Base-by-base conservation (phyloP, 257 asterid genomes). In the Gynochthodes officinalis region DNA sequence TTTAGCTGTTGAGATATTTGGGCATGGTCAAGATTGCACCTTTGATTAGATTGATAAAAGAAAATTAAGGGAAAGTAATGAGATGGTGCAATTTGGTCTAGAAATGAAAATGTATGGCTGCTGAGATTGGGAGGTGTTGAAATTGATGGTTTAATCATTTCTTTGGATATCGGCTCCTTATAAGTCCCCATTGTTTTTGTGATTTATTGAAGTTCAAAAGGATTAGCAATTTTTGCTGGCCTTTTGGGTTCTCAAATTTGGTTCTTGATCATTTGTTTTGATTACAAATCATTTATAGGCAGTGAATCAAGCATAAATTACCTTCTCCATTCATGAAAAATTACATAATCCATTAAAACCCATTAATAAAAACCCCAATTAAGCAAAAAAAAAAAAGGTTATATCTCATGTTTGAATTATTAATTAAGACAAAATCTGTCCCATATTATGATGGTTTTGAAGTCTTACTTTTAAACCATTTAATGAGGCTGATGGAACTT, bases 81-180 rank as follows among this genome's bases (percentile, higher is more conserved):
- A 19, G 75, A 57, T 70, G 75, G 75, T 12, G 75, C 67, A 39
- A 57, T 21, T 58, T 57, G 75, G 28, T 70, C 75, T 5, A 70
- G 53, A 16, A 70, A 57, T 3, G 75, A 70, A 13, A 70, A 57
- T 13, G 4, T 57, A 18, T 70, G 49, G 28, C 18, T n/a, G 63
- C 19, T 23, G 43, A 70, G 57, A 39, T 70, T 35, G 14, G 35
- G 55, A 23, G 67, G 75, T 12, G 75, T 70, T 7, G 75, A 43
- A 14, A 14, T 25, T 42, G 67, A 70, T 57, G 75, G 75, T 28
- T 70, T 57, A 7, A 55, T 55, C 65, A 70, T 57, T 16, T 57
- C 30, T 55, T 70, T 57, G 52, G 82, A 67, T 67, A 30, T 32
- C 4, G 30, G 44, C 15, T 44, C 71, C 58, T 44, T 44, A 13